These are phyloP conservation scores for Dactylellina leptospora DNA, from an alignment of 2,329 filamentous ascomycete species.

Conservation along the genomic window DNA sequence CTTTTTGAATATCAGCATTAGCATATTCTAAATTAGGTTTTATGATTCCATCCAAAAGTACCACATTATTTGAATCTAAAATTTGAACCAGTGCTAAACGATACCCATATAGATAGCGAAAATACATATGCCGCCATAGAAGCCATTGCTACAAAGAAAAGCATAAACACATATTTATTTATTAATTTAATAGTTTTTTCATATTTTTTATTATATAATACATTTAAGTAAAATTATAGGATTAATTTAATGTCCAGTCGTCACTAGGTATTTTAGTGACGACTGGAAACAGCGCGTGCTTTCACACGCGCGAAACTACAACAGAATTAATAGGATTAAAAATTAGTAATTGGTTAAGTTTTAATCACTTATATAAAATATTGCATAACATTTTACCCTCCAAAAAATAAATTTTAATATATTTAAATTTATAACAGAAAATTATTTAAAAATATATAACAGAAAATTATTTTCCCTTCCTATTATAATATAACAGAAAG, in stretches of 20 bases:
- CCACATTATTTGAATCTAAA: too few species aligned
- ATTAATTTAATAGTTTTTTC: conserved; percentile 12
- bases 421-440: conserved; percentile 16
- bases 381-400: not conserved
- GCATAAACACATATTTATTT: too few species aligned
- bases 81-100: too few species aligned
- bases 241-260: conserved; percentile 26
- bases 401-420: conserved; percentile 10
- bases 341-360: conserved; percentile 16
- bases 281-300: too few species aligned
- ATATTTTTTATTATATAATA: conserved; percentile 17
- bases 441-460: conserved; percentile 1
- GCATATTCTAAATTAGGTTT: too few species aligned
- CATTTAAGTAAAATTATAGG: conserved; percentile 25
- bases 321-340: conserved; percentile 20
- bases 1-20: too few species aligned
- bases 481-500: conserved; percentile 23
- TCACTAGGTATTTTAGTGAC: too few species aligned
- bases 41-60: too few species aligned
- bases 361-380: conserved; percentile 10
- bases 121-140: too few species aligned
- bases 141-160: too few species aligned
- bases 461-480: conserved; percentile 17
- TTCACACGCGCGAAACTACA: too few species aligned
- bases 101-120: too few species aligned